These are phyloP conservation scores for Chlorella sp. DNA, from an alignment of 139 green algal genomes.

Conservation along the genomic window DNA sequence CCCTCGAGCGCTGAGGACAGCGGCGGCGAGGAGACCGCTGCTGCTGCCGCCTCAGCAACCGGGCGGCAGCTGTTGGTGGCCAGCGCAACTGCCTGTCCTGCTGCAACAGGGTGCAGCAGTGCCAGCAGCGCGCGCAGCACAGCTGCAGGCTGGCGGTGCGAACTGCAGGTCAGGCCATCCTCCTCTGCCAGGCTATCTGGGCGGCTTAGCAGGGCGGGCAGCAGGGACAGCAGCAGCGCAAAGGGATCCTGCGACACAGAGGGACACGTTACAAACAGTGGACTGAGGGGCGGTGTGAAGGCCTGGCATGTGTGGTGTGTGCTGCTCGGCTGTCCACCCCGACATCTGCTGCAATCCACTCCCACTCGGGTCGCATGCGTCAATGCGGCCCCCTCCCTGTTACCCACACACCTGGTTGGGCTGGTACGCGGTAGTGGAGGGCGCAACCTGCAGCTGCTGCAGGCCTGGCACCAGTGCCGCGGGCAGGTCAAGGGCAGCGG, in stretches of 20 bases:
- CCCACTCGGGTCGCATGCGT: too few species aligned
- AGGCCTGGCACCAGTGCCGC: not conserved
- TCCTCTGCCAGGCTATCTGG: not conserved
- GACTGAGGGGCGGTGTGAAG: too few species aligned
- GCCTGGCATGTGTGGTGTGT: too few species aligned
- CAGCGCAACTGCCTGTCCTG: not conserved
- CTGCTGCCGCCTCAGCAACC: not conserved
- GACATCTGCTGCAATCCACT: too few species aligned
- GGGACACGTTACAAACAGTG: too few species aligned
- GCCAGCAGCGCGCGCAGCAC: not conserved
- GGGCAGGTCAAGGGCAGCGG: not conserved
- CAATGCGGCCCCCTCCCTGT: too few species aligned
- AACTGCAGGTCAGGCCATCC: not conserved
- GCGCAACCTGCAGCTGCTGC: slow-evolving; percentile 12
- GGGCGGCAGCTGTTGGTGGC: too few species aligned
- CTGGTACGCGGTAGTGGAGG: not conserved
- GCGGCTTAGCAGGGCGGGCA: not conserved
- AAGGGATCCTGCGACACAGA: not conserved
- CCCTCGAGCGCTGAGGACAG: not conserved
- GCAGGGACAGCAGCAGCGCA: slow-evolving; percentile 1
- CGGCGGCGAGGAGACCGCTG: not conserved
- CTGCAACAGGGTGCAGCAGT: not conserved
- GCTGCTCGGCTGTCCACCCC: not conserved
- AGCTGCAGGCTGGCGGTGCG: slow-evolving; percentile 1
- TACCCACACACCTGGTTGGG: not conserved